Conservation (phyloP, 768 basidiomycete genomes). For the Boletus rex-veris region DNA sequence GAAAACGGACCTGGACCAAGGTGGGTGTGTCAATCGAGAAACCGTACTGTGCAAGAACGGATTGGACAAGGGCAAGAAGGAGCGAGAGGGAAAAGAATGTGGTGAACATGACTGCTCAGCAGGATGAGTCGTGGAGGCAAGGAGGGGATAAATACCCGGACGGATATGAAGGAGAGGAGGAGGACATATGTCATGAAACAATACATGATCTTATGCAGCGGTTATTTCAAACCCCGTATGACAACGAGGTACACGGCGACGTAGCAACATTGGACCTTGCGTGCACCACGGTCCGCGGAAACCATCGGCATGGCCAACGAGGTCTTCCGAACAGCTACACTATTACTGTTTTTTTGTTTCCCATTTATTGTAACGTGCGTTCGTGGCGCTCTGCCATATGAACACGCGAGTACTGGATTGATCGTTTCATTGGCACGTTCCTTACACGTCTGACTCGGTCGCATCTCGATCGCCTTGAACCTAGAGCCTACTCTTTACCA, state of each 20-base stretch:
- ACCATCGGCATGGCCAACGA: too few species aligned
- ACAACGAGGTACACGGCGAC: slow-evolving; percentile 1
- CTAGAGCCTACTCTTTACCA: slow-evolving; percentile 30
- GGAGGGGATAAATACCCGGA: slow-evolving; percentile 10
- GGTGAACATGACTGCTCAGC: slow-evolving; percentile 57
- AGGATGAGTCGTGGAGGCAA: background rate
- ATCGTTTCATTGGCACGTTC: background rate
- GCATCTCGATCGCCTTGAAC: background rate
- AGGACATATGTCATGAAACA: background rate
- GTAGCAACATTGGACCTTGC: too few species aligned
- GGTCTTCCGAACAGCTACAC: too few species aligned
- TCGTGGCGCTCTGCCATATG: too few species aligned
- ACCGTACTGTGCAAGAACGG: slow-evolving; percentile 44
- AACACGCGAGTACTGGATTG: too few species aligned
- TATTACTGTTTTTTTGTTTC: too few species aligned
- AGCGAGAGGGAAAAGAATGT: slow-evolving; percentile 74
- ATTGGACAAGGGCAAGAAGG: slow-evolving; percentile 52
- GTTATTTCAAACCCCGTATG: slow-evolving; percentile 22
- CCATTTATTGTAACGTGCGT: too few species aligned
- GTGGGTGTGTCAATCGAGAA: slow-evolving; percentile 51
- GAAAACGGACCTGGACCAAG: slow-evolving; percentile 47
- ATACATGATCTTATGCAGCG: slow-evolving; percentile 4
- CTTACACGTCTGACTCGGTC: background rate
- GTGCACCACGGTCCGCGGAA: too few species aligned
- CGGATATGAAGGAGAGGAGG: slow-evolving; percentile 14